Base-by-base conservation (phyloP, 768 basidiomycete genomes). In the Lactarius psammicola region DNA sequence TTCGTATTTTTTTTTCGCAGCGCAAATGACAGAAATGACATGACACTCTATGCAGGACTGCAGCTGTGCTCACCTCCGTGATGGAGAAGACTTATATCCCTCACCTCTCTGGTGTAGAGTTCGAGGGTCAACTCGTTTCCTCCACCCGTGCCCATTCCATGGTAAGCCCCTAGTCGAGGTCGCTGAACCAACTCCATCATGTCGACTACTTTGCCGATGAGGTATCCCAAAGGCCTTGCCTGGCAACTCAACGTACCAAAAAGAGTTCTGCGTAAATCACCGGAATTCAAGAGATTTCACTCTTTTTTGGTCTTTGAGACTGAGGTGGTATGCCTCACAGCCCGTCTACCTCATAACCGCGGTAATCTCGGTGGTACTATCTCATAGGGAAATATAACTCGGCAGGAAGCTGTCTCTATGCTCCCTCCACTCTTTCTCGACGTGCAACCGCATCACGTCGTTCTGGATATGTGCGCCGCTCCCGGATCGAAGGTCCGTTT, bases 341-440 rank as follows among this genome's bases (percentile, higher is more conserved):
- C 30, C 58, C 0, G 13, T 28, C 42, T 18, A 17, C 5, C 0
- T 51, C 49, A 15, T 59, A 15, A 36, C 3, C 2, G 10, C 31
- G 15, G 23, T 28, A 65, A 18, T 9, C 8, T 33, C 26, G 49
- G 54, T 56, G 49, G 53, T 60, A 13, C 38, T 31, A 56, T n/a
- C 33, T 0, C 40, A 4, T 70, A 95, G 94, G 95, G 97, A 56
- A 99, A 99, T 71, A 82, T 98, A 56, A 96, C 94, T 13, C 81
- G 97, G 26, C 95, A 98, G 76, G 97, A 99, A 76, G 95, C 94
- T 20, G 97, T 99, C 64, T 96, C 94, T 74, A 99, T 99, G 97
- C 80, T 99, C n/a, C 97, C 97, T 6, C 96, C 97, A 0, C 83
- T 99, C 2, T 87, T 98, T 70, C 84, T 99, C 38, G 92, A 94